Conservation (phyloP, 2,329 filamentous ascomycete genomes). For the Phyllosticta capitalensis region DNA sequence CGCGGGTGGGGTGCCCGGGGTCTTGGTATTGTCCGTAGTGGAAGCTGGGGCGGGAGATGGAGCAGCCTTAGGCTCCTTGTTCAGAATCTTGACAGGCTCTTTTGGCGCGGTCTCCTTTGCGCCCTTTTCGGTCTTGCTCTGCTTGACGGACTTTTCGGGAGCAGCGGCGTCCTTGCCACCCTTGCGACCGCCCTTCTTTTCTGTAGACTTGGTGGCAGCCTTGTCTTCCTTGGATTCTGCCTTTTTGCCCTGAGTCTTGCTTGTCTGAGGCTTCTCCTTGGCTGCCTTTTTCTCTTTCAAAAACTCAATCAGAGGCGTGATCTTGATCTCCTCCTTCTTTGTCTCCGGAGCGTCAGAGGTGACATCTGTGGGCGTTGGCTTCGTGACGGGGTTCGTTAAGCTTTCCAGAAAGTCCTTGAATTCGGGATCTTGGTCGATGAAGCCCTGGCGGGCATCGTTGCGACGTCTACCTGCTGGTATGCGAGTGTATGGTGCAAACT, state of each 20-base stretch:
- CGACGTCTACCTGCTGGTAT: constrained; percentile 65
- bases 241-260: constrained; percentile 41
- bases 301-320: constrained; percentile 82
- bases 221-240: constrained; percentile 57
- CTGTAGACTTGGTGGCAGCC: constrained; percentile 28
- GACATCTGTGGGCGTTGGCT: constrained; percentile 41
- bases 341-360: constrained; percentile 37
- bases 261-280: constrained; percentile 41
- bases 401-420: constrained; percentile 89
- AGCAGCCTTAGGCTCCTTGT: constrained; percentile 26
- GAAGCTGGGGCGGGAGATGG: constrained; percentile 24
- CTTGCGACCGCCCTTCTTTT: constrained; percentile 28
- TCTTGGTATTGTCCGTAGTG: background rate
- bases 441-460: constrained; percentile 77
- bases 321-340: constrained; percentile 57
- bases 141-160: constrained; percentile 29
- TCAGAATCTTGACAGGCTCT: constrained; percentile 50
- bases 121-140: constrained; percentile 43
- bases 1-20: constrained; percentile 21
- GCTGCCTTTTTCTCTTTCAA: constrained; percentile 87
- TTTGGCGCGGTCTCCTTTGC: constrained; percentile 51
- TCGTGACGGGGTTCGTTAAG: constrained; percentile 64
- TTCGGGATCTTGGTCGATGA: constrained; percentile 91
- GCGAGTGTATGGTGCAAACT: constrained; percentile 77
- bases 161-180: constrained; percentile 23